Conservation (phyloP, 2,329 filamentous ascomycete species). For the Huntiella savannae region DNA sequence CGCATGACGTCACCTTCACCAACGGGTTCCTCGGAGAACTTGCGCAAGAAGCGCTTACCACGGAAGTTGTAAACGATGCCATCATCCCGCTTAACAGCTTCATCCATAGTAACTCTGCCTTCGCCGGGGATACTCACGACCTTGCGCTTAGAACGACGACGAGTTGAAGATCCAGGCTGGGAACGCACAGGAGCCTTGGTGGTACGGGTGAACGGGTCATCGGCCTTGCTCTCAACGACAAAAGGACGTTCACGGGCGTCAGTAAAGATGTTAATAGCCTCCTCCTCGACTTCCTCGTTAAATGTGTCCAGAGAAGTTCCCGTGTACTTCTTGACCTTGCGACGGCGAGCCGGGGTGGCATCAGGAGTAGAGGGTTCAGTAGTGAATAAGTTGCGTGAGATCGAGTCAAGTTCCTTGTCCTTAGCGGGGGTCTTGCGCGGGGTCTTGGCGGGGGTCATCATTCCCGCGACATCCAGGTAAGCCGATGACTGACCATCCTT, state of each 20-base stretch:
- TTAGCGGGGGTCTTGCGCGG: conserved; percentile 42
- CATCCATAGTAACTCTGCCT: conserved; percentile 38
- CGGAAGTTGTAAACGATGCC: conserved; percentile 63
- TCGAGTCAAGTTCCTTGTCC: conserved; percentile 30
- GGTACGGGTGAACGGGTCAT: conserved; percentile 53
- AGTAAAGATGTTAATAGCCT: conserved; percentile 53
- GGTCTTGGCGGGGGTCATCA: conserved; percentile 65
- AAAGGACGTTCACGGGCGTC: conserved; percentile 65
- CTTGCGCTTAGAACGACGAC: conserved; percentile 36
- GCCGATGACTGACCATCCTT: conserved; percentile 18
- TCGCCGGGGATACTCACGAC: conserved; percentile 36
- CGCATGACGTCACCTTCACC: conserved; percentile 19
- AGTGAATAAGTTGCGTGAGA: conserved; percentile 45
- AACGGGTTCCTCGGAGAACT: conserved; percentile 31
- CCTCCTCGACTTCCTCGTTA: conserved; percentile 36
- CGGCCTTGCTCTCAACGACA: conserved; percentile 40
- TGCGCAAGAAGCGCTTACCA: conserved; percentile 60
- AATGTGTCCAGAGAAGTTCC: conserved; percentile 31
- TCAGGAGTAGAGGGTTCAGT: conserved; percentile 32
- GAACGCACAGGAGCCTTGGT: conserved; percentile 15
- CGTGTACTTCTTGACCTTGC: conserved; percentile 36
- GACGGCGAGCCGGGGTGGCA: conserved; percentile 39
- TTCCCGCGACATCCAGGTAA: conserved; percentile 29
- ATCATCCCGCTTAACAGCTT: conserved; percentile 45
- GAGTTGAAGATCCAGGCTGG: conserved; percentile 18